Base-by-base conservation (phyloP, 768 basidiomycete species). In the Steccherinum ochraceum region DNA sequence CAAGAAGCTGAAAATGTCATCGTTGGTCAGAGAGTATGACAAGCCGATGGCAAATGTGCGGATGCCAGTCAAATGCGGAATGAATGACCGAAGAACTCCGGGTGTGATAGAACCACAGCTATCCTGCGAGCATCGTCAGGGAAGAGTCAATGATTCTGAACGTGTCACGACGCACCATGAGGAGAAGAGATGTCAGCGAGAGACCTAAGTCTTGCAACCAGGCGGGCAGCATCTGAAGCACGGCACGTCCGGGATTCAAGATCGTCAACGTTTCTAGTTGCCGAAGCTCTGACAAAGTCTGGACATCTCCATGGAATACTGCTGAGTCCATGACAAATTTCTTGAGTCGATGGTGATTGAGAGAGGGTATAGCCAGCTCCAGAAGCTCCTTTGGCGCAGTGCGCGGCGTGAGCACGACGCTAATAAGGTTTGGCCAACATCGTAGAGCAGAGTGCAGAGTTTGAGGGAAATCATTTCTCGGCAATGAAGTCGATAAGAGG, bases 81-180 rank as follows among this genome's bases (percentile, higher is more conserved):
- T 11, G 46, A 81, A 64, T 0, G 72, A 69, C 18, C 65, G 72
- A 2, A 84, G 64, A 2, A 82, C 77, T 0, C 81, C 80, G 10
- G 81, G 82, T 0, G 82, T 83, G 13, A 84, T 67, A 4, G 81
- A 84, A 4, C 81, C 81, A 57, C 82, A 84, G 49, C 82, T 78
- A 25, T 69, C 71, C 81, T 83, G 19, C 11, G 25, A 45, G 18
- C 23, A 10, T 43, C 20, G 52, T 45, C 30, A 46, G 43, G 12
- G 26, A 30, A 39, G 3, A 12, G 40, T 16, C 24, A 2, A 2
- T 41, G 12, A 18, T 3, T 5, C 7, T n/a, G 18, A 18, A 18
- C 18, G 11, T 18, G 41, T 10, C 5, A 11, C 18, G n/a, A 59
- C 71, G 52, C 51, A 78, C 79, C 58, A 63, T 68, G 3, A 82